A percentile compares a stretch with the other conserved stretches of the same genome.
phyloP scores from a whole-genome alignment of 108 stramenopile species.

The Seminavis robusta region DNA sequence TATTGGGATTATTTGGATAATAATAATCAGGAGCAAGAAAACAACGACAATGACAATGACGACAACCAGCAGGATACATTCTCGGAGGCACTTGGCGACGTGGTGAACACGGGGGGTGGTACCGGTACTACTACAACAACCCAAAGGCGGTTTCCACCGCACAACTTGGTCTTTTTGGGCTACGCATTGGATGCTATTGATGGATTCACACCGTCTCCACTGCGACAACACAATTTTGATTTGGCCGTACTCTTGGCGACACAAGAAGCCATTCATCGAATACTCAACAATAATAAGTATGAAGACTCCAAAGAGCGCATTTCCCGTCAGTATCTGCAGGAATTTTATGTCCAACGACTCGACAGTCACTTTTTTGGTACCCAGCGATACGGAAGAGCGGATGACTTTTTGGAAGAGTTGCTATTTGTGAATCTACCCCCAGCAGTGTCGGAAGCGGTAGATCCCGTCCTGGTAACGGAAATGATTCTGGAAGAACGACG shows the following conservation, averaged over 20 bases:
- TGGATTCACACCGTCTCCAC: slow-evolving; percentile 35
- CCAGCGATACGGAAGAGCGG: slow-evolving; percentile 59
- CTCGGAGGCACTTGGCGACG: too few relatives aligned
- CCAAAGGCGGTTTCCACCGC: too few relatives aligned
- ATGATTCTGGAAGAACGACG: slow-evolving; percentile 46
- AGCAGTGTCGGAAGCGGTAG: slow-evolving; percentile 22
- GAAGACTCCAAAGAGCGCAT: too few relatives aligned
- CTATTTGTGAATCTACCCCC: slow-evolving; percentile 26
- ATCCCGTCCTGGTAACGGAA: slow-evolving; percentile 53
- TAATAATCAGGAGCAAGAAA: too few relatives aligned
- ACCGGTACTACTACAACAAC: too few relatives aligned
- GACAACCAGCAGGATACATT: too few relatives aligned
- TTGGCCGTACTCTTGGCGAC: slow-evolving; percentile 44
- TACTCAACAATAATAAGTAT: too few relatives aligned
- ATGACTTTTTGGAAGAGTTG: slow-evolving; percentile 67
- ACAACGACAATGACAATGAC: too few relatives aligned
- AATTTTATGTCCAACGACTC: slow-evolving; percentile 40
- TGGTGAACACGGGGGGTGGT: too few relatives aligned
- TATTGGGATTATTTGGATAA: too few relatives aligned
- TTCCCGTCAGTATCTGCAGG: too few relatives aligned
- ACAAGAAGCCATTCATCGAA: slow-evolving; percentile 47
- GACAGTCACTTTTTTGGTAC: slow-evolving; percentile 46
- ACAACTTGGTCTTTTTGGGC: slow-evolving; percentile 26
- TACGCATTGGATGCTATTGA: not conserved
- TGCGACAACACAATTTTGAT: slow-evolving; percentile 71